Base-by-base conservation (phyloP, 805 yeast genomes). In the Ogataea populi-albae region DNA sequence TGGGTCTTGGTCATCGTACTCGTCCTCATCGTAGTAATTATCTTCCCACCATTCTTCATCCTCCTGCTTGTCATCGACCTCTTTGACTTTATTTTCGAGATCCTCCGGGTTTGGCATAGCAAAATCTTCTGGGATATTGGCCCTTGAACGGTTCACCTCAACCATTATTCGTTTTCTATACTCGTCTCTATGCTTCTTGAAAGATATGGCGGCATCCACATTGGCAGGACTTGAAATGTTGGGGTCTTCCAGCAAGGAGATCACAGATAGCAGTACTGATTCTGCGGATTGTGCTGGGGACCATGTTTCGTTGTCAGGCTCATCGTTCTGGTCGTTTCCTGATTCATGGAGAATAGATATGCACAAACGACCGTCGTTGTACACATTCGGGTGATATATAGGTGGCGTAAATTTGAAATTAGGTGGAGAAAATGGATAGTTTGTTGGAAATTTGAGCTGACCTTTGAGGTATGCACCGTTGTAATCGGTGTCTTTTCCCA, bases 381-480 rank as follows among this genome's bases (percentile, higher is more conserved):
- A 91, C 34, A 91, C 95, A 59, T 91, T 93, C 19, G 98, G 98
- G 57, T 91, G 98, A 64, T 82, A 91, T 49, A 91, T 86, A 27
- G 96, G 85, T 11, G 97, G 96, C 3, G 95, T 84, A 68, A 91
- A 91, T 51, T 95, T 73, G 67, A 89, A 93, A 26, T 81, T 79
- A 27, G 98, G 98, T 17, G 98, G 98, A 12, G 86, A 69, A 58
- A 76, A 93, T 4, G 98, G 98, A 62, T 81, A 91, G 61, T 89
- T 96, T 17, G 72, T 63, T 3, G 98, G 98, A 65, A 91, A 91
- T 52, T 81, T 77, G 86, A 91, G 83, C 58, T 86, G 91, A 12
- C 96, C 96, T 56, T 81, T 85, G 65, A 93, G 83, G 62, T 86
- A 91, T 14, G 97, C 97, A 24, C 98, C 98, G 57, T 89, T 86